phyloP scores from a whole-genome alignment of 2,329 filamentous ascomycete species.

The Neospermospora avenae region DNA sequence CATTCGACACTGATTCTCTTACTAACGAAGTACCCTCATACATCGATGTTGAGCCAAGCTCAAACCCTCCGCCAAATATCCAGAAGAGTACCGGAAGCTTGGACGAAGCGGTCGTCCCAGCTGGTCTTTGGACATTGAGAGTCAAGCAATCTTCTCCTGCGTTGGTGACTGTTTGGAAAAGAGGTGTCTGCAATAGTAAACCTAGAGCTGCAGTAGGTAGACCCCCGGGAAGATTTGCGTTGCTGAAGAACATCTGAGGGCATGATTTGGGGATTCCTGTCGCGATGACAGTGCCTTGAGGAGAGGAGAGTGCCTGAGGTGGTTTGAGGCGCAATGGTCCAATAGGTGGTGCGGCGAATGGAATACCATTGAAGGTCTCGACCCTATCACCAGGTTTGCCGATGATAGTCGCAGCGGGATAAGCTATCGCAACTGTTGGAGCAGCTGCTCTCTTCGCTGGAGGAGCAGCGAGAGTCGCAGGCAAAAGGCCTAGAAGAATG shows the following conservation, averaged over 20 bases:
- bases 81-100: conserved; percentile 66
- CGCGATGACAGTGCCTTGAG: conserved; percentile 59
- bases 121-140: conserved; percentile 56
- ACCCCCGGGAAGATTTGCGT: conserved; percentile 37
- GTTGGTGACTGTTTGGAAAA: conserved; percentile 53
- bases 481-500: conserved; percentile 9
- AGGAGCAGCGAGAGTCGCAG: conserved; percentile 15
- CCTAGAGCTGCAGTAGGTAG: conserved; percentile 43
- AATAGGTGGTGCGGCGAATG: conserved; percentile 66
- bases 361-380: conserved; percentile 71
- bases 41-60: conserved; percentile 47
- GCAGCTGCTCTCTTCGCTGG: conserved; percentile 12
- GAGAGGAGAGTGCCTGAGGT: conserved; percentile 54
- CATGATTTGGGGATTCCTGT: conserved; percentile 59
- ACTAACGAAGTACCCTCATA: conserved; percentile 51
- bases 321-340: conserved; percentile 65
- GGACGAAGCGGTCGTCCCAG: conserved; percentile 48
- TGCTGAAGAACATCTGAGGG: conserved; percentile 65
- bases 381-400: conserved; percentile 37
- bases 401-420: conserved; percentile 25
- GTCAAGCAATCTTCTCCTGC: conserved; percentile 62
- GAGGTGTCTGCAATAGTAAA: conserved; percentile 47
- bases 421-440: conserved; percentile 23
- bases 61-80: conserved; percentile 66
- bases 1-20: conserved; percentile 41